Percentiles rank a stretch among this genome's conserved stretches.
phyloP scores from a whole-genome alignment of 208 protist species.

The Wallacemonas sp. region DNA sequence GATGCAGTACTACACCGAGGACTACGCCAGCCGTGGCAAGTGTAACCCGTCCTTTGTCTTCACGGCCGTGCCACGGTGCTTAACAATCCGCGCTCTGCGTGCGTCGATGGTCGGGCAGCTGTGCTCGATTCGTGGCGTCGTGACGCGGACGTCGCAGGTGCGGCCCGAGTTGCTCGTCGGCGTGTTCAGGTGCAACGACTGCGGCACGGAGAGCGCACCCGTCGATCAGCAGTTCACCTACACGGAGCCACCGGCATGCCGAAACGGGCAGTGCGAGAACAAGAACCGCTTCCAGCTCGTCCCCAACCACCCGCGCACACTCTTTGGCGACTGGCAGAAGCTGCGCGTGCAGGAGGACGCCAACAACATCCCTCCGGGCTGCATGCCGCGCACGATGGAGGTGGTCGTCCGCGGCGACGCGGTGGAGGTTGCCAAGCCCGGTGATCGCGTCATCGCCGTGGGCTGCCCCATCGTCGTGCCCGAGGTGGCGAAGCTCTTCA shows the following conservation, averaged over 20 bases:
- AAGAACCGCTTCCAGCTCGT: constrained; percentile 88
- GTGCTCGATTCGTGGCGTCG: constrained; percentile 95
- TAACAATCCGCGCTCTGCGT: constrained; percentile 94
- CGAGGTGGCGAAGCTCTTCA: constrained; percentile 95
- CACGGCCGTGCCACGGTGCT: constrained; percentile 72
- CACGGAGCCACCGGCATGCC: constrained; percentile 94
- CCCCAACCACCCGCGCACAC: constrained; percentile 74
- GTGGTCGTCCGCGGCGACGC: constrained; percentile 97
- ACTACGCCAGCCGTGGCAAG: constrained; percentile 73
- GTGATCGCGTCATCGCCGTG: constrained; percentile 96
- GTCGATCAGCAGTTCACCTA: constrained; percentile 99
- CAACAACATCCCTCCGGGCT: constrained; percentile 95
- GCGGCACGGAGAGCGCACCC: constrained; percentile 80
- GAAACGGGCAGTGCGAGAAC: constrained; percentile 92
- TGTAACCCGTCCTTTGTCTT: constrained; percentile 82
- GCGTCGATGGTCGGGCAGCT: constrained; percentile 95
- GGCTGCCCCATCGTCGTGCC: constrained; percentile 98
- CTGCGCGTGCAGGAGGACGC: constrained; percentile 96
- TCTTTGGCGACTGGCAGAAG: constrained; percentile 99
- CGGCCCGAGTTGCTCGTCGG: constrained; percentile 98
- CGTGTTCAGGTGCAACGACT: constrained; percentile 97
- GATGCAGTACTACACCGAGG: constrained; percentile 80
- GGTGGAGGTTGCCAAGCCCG: constrained; percentile 98
- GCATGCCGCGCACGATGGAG: constrained; percentile 97
- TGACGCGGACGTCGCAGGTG: constrained; percentile 98